These are phyloP conservation scores for Linderniella brevidens DNA, from an alignment of 257 asterid genomes.

Conservation along the genomic window DNA sequence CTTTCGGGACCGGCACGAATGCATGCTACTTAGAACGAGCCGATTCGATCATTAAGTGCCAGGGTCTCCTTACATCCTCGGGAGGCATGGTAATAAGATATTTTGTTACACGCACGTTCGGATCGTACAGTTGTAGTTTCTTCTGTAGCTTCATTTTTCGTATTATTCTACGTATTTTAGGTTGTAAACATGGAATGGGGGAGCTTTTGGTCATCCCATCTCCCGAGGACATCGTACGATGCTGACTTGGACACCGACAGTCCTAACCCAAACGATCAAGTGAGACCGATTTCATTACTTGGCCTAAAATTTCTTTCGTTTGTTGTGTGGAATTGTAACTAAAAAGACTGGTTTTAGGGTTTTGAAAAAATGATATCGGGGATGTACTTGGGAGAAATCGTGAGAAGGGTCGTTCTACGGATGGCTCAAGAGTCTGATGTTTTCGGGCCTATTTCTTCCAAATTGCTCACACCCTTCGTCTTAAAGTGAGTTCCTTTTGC, in stretches of 20 bases:
- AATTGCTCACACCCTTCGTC: constrained; percentile 41
- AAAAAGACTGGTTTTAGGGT: constrained; percentile 18
- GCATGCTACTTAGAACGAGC: constrained; percentile 85
- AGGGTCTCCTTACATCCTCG: constrained; percentile 52
- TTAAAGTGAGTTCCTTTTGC: constrained; percentile 37
- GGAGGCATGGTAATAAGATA: constrained; percentile 49
- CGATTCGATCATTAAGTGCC: constrained; percentile 76
- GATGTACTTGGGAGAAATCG: constrained; percentile 87
- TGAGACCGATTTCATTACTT: neutral
- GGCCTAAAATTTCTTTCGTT: too few species aligned
- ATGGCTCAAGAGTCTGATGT: constrained; percentile 56
- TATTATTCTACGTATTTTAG: constrained; percentile 13
- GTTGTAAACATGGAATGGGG: constrained; percentile 96
- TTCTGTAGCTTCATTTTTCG: too few species aligned
- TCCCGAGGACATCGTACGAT: constrained; percentile 70
- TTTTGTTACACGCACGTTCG: neutral
- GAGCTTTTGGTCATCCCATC: constrained; percentile 78
- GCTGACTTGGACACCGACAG: constrained; percentile 59
- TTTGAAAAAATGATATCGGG: constrained; percentile 81
- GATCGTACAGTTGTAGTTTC: too few species aligned
- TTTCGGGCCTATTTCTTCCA: constrained; percentile 47
- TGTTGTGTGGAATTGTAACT: too few species aligned
- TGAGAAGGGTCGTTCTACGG: constrained; percentile 63
- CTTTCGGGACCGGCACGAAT: constrained; percentile 84
- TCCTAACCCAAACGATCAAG: constrained; percentile 79